Evolutionary conservation across 2,329 filamentous ascomycete genomes (phyloP), one percentile per base, ranked within the genome.

Genomic region (Aureobasidium sp.): DNA sequence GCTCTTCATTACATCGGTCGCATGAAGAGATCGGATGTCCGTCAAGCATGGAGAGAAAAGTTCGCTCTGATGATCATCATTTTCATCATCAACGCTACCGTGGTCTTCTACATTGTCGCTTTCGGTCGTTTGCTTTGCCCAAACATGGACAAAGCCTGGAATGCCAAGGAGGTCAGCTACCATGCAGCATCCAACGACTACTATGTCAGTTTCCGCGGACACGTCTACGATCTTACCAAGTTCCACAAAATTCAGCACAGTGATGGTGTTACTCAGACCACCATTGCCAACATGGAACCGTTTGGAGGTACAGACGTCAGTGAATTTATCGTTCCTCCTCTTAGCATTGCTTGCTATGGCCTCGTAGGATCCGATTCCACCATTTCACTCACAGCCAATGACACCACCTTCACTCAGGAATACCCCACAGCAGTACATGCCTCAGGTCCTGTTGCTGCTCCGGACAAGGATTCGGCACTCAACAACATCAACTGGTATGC

Each of bases 21-120:
- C 27, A 99, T 99, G 94, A 95, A 96, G 77, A 87, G 94, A 61
- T 93, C 92, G 1, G 94, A 99, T 76, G 91, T 99, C 9, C 89
- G 94, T 30, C 89, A 97, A 85, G 94, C 94, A 0, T 99, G 94
- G 94, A 85, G 94, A 74, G 94, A 99, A 71, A 99, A 99, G 76
- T 57, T 99, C 11, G 88, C 94, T 0, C 79, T 99, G 10, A 86
- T 92, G 50, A 79, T 89, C 63, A 69, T 96, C 58, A 97, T 99
- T 67, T 72, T 89, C 34, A 69, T 99, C 13, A 76, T 96, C 67
- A 99, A 99, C 75, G 91, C 72, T 42, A 71, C 84, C 32, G 84
- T 99, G 64, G 81, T 97, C 62, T 99, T 99, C 77, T 96, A 91
- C 83, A 97, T 99, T 68, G 83, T 97, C 65, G 84, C 77, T 42